These are phyloP conservation scores for Cytospora schulzeri DNA, from an alignment of 2,329 filamentous ascomycete species.

Conservation along the genomic window DNA sequence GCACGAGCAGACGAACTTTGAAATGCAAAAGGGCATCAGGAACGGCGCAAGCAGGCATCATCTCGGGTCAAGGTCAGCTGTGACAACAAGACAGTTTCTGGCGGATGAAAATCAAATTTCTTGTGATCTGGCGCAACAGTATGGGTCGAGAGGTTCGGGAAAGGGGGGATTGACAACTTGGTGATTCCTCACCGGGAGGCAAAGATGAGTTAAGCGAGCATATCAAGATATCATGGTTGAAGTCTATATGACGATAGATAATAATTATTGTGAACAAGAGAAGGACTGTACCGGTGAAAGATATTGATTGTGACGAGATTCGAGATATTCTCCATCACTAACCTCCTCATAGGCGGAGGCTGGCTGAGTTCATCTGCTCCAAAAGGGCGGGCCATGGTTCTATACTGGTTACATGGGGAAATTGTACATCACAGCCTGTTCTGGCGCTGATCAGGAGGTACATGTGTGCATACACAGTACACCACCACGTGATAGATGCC, in stretches of 20 bases:
- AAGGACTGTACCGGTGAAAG: neutral
- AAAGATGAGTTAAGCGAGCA: slow-evolving; percentile 21
- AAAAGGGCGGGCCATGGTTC: neutral
- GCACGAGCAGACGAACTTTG: slow-evolving; percentile 8
- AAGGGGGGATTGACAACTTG: neutral
- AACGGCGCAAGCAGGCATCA: slow-evolving; percentile 21
- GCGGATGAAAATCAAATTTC: slow-evolving; percentile 6
- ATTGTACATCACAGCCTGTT: too few species aligned
- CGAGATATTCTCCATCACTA: too few species aligned
- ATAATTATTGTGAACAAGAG: slow-evolving; percentile 16
- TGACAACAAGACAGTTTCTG: slow-evolving; percentile 13
- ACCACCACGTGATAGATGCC: too few species aligned
- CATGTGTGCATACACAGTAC: too few species aligned
- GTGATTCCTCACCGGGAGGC: neutral
- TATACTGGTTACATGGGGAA: too few species aligned
- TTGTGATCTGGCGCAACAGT: slow-evolving; percentile 10
- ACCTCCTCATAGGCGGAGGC: too few species aligned
- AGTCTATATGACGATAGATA: slow-evolving; percentile 19
- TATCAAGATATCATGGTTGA: slow-evolving; percentile 18
- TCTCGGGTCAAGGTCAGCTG: slow-evolving; percentile 15
- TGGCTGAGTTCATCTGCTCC: too few species aligned
- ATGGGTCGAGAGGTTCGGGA: neutral
- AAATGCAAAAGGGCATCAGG: slow-evolving; percentile 20
- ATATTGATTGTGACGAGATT: neutral
- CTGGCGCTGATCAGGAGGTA: too few species aligned